Conservation (phyloP, 2,329 filamentous ascomycete species). For the Fusarium heterosporum region DNA sequence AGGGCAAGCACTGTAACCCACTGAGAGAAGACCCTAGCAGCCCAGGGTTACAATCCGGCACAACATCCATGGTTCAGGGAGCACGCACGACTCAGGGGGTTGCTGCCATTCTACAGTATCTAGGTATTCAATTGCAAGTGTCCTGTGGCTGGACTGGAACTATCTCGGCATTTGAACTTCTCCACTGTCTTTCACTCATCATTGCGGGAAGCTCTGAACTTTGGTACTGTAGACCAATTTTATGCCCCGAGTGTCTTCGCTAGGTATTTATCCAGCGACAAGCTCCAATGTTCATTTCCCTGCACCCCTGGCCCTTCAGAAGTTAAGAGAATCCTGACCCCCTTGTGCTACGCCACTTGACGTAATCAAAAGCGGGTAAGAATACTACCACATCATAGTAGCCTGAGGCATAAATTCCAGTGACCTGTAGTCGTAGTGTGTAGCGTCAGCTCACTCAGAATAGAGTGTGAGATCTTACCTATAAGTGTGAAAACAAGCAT, state of each 20-base stretch:
- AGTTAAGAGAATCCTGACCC: conserved; percentile 12
- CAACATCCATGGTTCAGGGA: not conserved
- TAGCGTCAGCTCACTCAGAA: conserved; percentile 9
- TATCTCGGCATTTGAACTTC: conserved; percentile 10
- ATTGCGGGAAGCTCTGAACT: no score
- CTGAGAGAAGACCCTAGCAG: not conserved
- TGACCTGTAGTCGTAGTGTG: not conserved
- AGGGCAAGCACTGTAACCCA: conserved; percentile 19
- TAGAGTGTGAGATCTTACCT: conserved; percentile 9
- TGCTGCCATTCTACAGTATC: not conserved
- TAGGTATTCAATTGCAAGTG: not conserved
- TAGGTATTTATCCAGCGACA: not conserved
- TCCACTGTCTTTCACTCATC: not conserved
- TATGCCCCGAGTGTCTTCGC: not conserved
- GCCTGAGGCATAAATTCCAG: conserved; percentile 23
- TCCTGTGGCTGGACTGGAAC: conserved; percentile 10
- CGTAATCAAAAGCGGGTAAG: conserved; percentile 28
- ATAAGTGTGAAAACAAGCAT: not conserved
- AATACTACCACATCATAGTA: not conserved
- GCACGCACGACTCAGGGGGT: not conserved
- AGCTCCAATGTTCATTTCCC: not conserved
- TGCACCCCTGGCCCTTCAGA: conserved; percentile 18
- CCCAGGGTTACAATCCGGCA: not conserved
- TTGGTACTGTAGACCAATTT: no score
- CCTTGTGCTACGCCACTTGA: conserved; percentile 42